Base-by-base conservation (phyloP, 129 eudicot genomes). In the Helichrysum umbraculigerum region DNA sequence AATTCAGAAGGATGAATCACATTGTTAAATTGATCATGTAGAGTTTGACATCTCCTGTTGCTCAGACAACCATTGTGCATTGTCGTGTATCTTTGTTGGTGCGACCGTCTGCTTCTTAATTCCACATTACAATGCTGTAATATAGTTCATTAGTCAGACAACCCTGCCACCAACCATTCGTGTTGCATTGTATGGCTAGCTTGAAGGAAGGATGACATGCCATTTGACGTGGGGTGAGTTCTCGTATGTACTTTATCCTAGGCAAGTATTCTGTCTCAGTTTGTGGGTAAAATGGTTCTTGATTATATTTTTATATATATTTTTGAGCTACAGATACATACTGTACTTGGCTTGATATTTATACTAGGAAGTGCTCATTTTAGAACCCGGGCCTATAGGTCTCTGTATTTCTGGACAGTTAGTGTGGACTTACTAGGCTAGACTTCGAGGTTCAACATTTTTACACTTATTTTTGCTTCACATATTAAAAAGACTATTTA, bases 131-230 rank as follows among this genome's bases (percentile, higher is more conserved):
- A 72, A 79, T 72, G 78, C 25, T 72, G 68, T 72, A 71, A 70
- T 61, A 64, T 79, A 66, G 83, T 16, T 62, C 76, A 60, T 69
- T 69, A 70, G 82, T 78, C 71, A 61, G 77, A 78, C 65, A 70
- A 44, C 50, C 52, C 61, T 44, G 76, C 76, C 22, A 42, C 61
- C 70, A 60, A 70, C 63, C n/a, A 10, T 59, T 78, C 66, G 30
- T 33, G 34, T 60, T 62, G 77, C 77, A 62, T 70, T 70, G 65
- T 78, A 65, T 73, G 83, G 79, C 75, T 79, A 73, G 75, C 79
- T 79, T 74, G 79, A 79, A 56, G 70, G 58, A 66, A 39, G 75
- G 70, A 17, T 41, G 11, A 8, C 61, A 11, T 66, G 75, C 70
- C 19, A 30, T 62, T 47, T 78, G 74, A 66, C 35, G 39, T 58